A percentile compares a stretch with the other conserved stretches of the same genome.
phyloP scores from a whole-genome alignment of 2,329 filamentous ascomycete genomes.

The Cladosporium sp. region DNA sequence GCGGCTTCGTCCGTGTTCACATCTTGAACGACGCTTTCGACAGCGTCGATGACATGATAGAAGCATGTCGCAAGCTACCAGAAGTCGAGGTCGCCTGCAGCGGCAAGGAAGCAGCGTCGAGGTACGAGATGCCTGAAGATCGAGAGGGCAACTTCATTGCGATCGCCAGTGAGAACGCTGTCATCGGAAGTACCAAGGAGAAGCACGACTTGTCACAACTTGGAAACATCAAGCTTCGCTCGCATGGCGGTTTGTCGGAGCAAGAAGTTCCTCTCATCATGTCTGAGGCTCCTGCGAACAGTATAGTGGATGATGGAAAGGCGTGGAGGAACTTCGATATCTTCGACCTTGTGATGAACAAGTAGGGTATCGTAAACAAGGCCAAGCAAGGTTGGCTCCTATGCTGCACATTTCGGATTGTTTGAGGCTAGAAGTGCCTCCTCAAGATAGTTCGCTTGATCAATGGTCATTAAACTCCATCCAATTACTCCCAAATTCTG shows the following conservation, averaged over 20 bases:
- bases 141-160: conserved; percentile 46
- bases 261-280: conserved; percentile 41
- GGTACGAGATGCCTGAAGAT: conserved; percentile 43
- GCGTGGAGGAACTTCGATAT: conserved; percentile 43
- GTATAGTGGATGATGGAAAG: conserved; percentile 19
- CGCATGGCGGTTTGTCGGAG: conserved; percentile 46
- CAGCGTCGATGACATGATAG: conserved; percentile 34
- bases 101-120: conserved; percentile 36
- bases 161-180: conserved; percentile 39
- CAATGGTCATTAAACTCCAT: conserved; percentile 2
- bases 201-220: conserved; percentile 41
- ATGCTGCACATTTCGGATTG: neutral
- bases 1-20: conserved; percentile 46
- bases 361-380: neutral
- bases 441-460: neutral
- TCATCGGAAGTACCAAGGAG: conserved; percentile 39
- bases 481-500: conserved; percentile 2
- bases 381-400: too few relatives aligned
- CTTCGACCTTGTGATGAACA: conserved; percentile 42
- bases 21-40: conserved; percentile 27
- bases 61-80: conserved; percentile 32
- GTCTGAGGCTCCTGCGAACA: conserved; percentile 31
- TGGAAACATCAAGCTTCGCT: conserved; percentile 39
- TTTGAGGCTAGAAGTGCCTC: neutral
- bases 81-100: conserved; percentile 38